phyloP scores from a whole-genome alignment of 768 basidiomycete species.

The Mycena rosella region DNA sequence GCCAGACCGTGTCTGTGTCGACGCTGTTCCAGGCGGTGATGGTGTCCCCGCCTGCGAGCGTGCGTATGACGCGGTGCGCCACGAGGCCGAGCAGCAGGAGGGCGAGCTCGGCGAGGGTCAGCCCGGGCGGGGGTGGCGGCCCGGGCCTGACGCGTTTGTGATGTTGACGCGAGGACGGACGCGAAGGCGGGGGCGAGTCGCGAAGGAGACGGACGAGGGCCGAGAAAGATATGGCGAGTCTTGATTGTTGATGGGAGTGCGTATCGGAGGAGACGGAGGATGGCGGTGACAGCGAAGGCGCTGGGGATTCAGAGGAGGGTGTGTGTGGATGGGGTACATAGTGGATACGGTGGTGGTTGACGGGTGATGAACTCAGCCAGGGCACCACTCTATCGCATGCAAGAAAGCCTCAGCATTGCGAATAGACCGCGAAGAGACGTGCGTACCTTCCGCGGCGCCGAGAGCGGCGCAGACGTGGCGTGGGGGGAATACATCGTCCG shows the following conservation, averaged over 20 bases:
- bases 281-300: conserved; percentile 31
- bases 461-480: too few relatives aligned
- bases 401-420: conserved; percentile 4
- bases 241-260: conserved; percentile 16
- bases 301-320: conserved; percentile 28
- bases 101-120: conserved; percentile 81
- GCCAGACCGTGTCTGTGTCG: conserved; percentile 29
- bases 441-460: conserved; percentile 83
- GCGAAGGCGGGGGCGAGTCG: conserved; percentile 22
- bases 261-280: conserved; percentile 38
- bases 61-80: conserved; percentile 86
- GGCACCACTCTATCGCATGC: conserved; percentile 76
- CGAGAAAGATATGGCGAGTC: conserved; percentile 35
- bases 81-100: conserved; percentile 84
- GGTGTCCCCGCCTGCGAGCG: conserved; percentile 59
- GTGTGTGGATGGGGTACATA: conserved; percentile 75
- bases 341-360: conserved; percentile 83
- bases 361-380: conserved; percentile 88
- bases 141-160: conserved; percentile 21
- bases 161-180: conserved; percentile 4
- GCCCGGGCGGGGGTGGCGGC: conserved; percentile 33
- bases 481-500: too few relatives aligned
- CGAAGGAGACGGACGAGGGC: conserved; percentile 36
- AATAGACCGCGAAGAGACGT: neutral
- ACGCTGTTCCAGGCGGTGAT: neutral